Base-by-base conservation (phyloP, 73 alveolate species). In the Paramecium caudatum region DNA sequence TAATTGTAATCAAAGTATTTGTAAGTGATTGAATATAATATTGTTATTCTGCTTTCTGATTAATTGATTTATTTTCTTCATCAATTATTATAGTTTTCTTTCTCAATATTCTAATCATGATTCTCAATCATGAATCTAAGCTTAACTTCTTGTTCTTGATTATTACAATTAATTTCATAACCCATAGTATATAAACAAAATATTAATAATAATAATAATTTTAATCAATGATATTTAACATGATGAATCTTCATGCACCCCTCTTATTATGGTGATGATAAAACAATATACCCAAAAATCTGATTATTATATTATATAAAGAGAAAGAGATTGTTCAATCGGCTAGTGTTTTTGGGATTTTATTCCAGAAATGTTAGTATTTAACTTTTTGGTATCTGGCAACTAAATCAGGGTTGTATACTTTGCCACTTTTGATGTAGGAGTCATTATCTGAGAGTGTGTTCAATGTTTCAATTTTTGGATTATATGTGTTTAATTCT, bases 211-310 rank as follows among this genome's bases (percentile, higher is more conserved):
- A n/a, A n/a, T n/a, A n/a, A n/a, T n/a, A n/a, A n/a, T n/a, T n/a
- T n/a, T n/a, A n/a, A n/a, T n/a, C n/a, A n/a, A n/a, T n/a, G n/a
- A n/a, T n/a, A n/a, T n/a, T n/a, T n/a, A n/a, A n/a, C n/a, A 55
- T 55, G 41, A 55, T 55, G 80, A 55, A 55, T 25, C 17, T 55
- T 55, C 80, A 55, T 55, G 80, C 80, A 55, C 80, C 80, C 80
- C 80, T 55, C 80, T 55, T 55, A 55, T 55, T 23, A 55, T 4
- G 80, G 30, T 55, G 80, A 55, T 55, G 41, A 55, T 55, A 55
- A 27, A 16, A 55, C 30, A 27, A 55, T 27, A 55, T 55, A 55
- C 30, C 23, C 80, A 16, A 37, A 55, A 2, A 10, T 55, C 80
- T 55, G 80, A 55, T 55, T 55, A 55, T 55, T 8, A 23, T 9